Base-by-base conservation (phyloP, 345 rosid species). In the Kernera saxatilis region DNA sequence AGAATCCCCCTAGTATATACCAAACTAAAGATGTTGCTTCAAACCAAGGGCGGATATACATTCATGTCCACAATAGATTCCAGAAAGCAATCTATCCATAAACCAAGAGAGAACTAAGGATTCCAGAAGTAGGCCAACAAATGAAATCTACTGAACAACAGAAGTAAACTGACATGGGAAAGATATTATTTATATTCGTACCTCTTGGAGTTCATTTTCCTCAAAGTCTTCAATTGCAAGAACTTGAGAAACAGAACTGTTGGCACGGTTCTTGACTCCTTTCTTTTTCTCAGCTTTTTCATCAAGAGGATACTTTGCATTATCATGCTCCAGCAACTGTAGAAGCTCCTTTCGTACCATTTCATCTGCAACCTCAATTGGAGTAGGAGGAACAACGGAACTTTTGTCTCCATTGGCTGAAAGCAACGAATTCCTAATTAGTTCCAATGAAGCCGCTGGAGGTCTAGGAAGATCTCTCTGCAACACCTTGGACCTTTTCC, bases 391-490 rank as follows among this genome's bases (percentile, higher is more conserved):
- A 75, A 87, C 97, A 77, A 92, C 85, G 19, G 97, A 88, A 76
- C 90, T 95, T 86, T 87, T 91, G 70, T 94, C 99, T 74, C 86
- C 97, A 62, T 92, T 88, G 50, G 93, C 76, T 72, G 84, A 87
- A 70, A 86, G 76, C 79, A 95, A 80, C 26, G 98, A 92, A 64
- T 80, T 88, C 80, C 84, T 87, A 56, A 95, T 88, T 58, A 92
- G 79, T 53, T 90, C 98, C 86, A 90, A 72, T 18, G 99, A 92
- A 71, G 94, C 88, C 71, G 84, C 80, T 51, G 98, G 98, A 46
- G 94, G 99, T 73, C 99, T 84, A 30, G 99, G 99, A 53, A 95
- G 91, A 80, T 83, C 96, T 80, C 98, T 90, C 84, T 95, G 99
- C 78, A 95, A 80, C 27, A 95, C 99, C 86, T 90, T 92, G 41